Base-by-base conservation (phyloP, 768 basidiomycete genomes). In the Mycena belliarum region DNA sequence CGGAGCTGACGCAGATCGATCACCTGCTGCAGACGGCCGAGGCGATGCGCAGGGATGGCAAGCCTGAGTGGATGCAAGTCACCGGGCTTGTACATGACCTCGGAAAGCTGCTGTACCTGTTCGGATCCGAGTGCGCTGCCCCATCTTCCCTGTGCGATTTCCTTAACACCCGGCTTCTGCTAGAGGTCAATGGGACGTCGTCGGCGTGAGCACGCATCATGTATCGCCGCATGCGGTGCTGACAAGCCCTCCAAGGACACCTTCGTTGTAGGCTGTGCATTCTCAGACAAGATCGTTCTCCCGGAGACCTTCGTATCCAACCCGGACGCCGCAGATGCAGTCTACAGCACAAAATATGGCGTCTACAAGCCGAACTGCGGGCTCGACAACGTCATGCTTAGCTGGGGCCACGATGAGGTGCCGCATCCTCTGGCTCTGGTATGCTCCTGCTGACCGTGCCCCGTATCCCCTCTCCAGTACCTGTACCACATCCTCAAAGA, bases 11-110 rank as follows among this genome's bases (percentile, higher is more conserved):
- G 33, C 93, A 96, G 74, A 94, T 96, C 28, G 91, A 94, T 64
- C 94, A 96, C 68, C 79, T 95, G 3, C 79, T 95, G 2, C 94
- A 95, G 68, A 94, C 92, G 0, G 92, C 92, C 14, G 92, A 94
- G 67, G 91, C 92, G 12, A 93, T 94, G 61, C 82, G 92, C 47
- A 78, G 82, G 24, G 92, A 93, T 60, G 91, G 90, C 0, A 91
- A 91, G 68, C 92, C 91, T 0, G 91, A 94, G 61, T 93, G 91
- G 91, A 93, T 93, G 91, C 91, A 93, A 76, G 81, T 80, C 9
- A 45, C 83, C 18, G 86, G 86, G 12, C 77, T 87, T n/a, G 76
- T 88, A 25, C 86, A 88, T 60, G 86, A 88, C 66, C 78, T 52
- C 35, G 94, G 94, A 50, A 96, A 96, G 70, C 80, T 96, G 7